A percentile compares a stretch with the other conserved stretches of the same genome.
These are phyloP conservation scores for Cercospora zeae-maydis DNA, from an alignment of 2,329 filamentous ascomycete genomes.

Conservation along the genomic window DNA sequence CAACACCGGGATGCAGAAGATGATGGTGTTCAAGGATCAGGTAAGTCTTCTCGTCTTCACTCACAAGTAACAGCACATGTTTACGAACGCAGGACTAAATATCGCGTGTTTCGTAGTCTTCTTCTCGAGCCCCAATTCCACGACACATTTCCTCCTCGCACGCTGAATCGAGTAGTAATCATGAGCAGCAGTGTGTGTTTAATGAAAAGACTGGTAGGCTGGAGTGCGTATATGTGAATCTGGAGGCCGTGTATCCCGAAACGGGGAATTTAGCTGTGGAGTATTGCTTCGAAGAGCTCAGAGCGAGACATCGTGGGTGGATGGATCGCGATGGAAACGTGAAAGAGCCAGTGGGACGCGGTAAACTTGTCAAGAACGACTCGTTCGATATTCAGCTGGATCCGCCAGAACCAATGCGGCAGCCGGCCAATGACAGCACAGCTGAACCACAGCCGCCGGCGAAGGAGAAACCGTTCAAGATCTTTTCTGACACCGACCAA, in stretches of 20 bases:
- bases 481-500: slow-evolving; percentile 8
- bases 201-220: slow-evolving; percentile 79
- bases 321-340: slow-evolving; percentile 52
- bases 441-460: not conserved
- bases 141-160: slow-evolving; percentile 29
- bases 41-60: slow-evolving; percentile 60
- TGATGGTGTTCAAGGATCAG: slow-evolving; percentile 92
- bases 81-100: slow-evolving; percentile 98
- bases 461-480: slow-evolving; percentile 11
- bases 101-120: slow-evolving; percentile 42
- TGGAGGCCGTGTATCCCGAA: slow-evolving; percentile 80
- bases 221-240: slow-evolving; percentile 82
- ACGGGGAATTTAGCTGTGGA: slow-evolving; percentile 66
- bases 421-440: not conserved
- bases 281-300: slow-evolving; percentile 86
- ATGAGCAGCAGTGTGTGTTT: slow-evolving; percentile 71
- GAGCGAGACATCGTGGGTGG: slow-evolving; percentile 72
- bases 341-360: slow-evolving; percentile 28
- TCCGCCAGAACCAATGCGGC: slow-evolving; percentile 6
- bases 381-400: slow-evolving; percentile 24
- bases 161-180: slow-evolving; percentile 28
- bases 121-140: slow-evolving; percentile 27
- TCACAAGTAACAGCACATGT: slow-evolving; percentile 50
- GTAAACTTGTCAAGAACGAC: slow-evolving; percentile 16
- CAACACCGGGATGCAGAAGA: slow-evolving; percentile 71